These are phyloP conservation scores for Tuber borchii DNA, from an alignment of 495 filamentous ascomycete genomes.

Conservation along the genomic window DNA sequence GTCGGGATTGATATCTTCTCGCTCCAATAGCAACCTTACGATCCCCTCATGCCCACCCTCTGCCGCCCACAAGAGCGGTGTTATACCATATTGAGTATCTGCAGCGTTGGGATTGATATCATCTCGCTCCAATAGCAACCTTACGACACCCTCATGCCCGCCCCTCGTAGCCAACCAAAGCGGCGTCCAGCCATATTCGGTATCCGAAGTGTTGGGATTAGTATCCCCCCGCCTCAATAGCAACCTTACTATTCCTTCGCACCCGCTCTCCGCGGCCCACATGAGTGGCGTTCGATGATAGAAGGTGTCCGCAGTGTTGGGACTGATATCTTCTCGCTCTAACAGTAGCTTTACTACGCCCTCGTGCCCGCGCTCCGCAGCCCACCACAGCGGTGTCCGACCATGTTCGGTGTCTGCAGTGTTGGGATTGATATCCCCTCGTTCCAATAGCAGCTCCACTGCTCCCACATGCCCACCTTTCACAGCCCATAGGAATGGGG, in stretches of 20 bases:
- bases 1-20: conserved; percentile 10
- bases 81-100: conserved; percentile 4
- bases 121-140: conserved; percentile 28
- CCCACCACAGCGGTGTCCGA: too few relatives aligned
- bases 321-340: too few relatives aligned
- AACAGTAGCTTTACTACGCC: too few relatives aligned
- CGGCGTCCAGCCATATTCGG: conserved; percentile 28
- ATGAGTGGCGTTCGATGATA: too few relatives aligned
- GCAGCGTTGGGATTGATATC: conserved; percentile 6
- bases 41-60: not conserved
- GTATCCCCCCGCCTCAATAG: conserved; percentile 7
- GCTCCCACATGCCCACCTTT: too few relatives aligned
- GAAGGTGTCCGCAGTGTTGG: too few relatives aligned
- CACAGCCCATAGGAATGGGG: too few relatives aligned
- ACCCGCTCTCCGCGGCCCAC: conserved; percentile 40
- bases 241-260: conserved; percentile 41
- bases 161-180: conserved; percentile 39
- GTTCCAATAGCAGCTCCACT: too few relatives aligned
- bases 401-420: too few relatives aligned
- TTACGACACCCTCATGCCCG: conserved; percentile 34
- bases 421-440: too few relatives aligned
- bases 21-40: not conserved
- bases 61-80: not conserved
- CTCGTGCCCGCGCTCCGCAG: too few relatives aligned
- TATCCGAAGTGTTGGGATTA: conserved; percentile 10